Conservation (phyloP, 2,329 filamentous ascomycete species). For the Aureobasidium sp. region DNA sequence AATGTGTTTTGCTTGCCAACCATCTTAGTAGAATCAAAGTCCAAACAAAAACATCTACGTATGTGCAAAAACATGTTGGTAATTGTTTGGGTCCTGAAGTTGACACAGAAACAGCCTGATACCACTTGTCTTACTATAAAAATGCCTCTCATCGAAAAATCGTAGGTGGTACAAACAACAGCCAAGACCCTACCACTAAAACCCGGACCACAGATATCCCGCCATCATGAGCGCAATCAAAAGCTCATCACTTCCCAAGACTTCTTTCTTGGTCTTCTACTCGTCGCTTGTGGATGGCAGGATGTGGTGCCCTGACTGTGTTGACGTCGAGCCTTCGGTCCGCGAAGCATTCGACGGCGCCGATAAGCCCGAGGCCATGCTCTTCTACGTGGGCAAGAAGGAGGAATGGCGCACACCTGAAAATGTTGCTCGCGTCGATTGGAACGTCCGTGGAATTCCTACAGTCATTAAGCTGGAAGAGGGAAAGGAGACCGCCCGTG, state of each 20-base stretch:
- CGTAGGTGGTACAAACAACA: not conserved
- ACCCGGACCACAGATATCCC: not conserved
- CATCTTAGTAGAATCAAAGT: not conserved
- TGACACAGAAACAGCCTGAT: not conserved
- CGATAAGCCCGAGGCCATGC: not conserved
- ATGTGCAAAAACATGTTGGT: not conserved
- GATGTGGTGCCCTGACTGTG: slow-evolving; percentile 11
- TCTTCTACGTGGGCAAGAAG: slow-evolving; percentile 10
- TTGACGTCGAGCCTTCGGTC: not conserved
- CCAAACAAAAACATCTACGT: not conserved
- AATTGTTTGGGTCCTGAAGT: no score
- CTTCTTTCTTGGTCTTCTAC: slow-evolving; percentile 3
- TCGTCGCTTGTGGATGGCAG: not conserved
- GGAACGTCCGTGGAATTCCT: not conserved
- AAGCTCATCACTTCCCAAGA: not conserved
- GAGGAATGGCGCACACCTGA: not conserved
- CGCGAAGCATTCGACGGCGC: not conserved
- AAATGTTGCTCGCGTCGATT: slow-evolving; percentile 2
- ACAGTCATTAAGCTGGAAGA: not conserved
- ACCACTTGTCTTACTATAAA: not conserved
- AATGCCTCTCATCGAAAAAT: slow-evolving; percentile 8
- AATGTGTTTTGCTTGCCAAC: not conserved
- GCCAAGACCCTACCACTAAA: not conserved
- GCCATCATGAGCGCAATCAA: slow-evolving; percentile 5
- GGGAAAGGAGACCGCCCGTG: slow-evolving; percentile 1